phyloP scores from a whole-genome alignment of 1,284 basidiomycete species.

The Somion occarium region DNA sequence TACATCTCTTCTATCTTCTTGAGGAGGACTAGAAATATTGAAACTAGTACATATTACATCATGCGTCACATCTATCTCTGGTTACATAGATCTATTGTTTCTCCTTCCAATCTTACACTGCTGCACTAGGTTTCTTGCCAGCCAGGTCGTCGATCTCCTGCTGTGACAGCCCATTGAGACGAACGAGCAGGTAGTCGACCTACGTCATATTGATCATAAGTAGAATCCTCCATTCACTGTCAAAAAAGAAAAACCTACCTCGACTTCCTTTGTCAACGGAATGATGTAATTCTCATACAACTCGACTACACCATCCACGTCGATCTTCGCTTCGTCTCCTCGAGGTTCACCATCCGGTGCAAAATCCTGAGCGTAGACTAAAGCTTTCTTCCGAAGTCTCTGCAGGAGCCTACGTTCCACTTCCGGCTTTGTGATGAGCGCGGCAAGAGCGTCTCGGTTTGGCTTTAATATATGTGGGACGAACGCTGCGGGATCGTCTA shows the following conservation, averaged over 20 bases:
- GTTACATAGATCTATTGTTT: background rate
- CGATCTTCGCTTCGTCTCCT: conserved; percentile 62
- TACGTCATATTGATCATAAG: conserved; percentile 27
- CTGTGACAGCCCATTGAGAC: conserved; percentile 77
- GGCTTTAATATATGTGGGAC: conserved; percentile 84
- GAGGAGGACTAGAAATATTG: background rate
- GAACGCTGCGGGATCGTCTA: conserved; percentile 79
- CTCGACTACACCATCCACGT: conserved; percentile 88
- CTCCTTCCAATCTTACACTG: background rate
- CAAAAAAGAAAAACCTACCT: conserved; percentile 55
- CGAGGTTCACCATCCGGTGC: conserved; percentile 64
- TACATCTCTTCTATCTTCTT: background rate
- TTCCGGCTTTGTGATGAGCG: conserved; percentile 92
- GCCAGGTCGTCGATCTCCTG: conserved; percentile 71
- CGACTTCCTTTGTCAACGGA: conserved; percentile 95
- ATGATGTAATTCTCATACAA: conserved; percentile 96
- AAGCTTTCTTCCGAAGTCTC: conserved; percentile 87
- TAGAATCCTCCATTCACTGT: background rate
- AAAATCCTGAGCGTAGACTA: conserved; percentile 90
- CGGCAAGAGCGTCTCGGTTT: conserved; percentile 74
- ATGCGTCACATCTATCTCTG: background rate
- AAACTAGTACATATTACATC: background rate
- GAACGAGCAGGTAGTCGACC: conserved; percentile 89
- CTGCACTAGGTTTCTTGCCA: conserved; percentile 10
- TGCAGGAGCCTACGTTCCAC: conserved; percentile 88